A percentile compares a stretch with the other conserved stretches of the same genome.
Evolutionary conservation across 306 rosid species (phyloP).

Genomic region (Fragaria ananassa): DNA sequence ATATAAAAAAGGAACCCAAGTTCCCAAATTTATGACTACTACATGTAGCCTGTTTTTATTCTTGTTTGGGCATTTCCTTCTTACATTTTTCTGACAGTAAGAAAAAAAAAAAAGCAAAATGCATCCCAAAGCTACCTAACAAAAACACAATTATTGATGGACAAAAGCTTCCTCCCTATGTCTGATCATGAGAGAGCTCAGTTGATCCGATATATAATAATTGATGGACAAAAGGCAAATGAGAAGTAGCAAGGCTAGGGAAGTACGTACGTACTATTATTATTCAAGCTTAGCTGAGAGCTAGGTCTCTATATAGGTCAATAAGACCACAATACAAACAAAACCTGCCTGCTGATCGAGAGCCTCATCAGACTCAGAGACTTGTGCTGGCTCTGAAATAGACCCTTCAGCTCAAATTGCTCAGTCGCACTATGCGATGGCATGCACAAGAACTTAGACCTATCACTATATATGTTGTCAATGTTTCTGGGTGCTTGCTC

Average conservation of each 20-base stretch:
- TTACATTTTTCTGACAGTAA: constrained; percentile 3
- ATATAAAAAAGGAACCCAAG: not conserved
- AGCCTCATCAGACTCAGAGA: constrained; percentile 2
- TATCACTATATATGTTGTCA: not conserved
- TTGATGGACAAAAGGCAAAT: constrained; percentile 36
- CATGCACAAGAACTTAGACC: not conserved
- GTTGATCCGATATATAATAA: constrained; percentile 2
- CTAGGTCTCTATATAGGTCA: constrained; percentile 8
- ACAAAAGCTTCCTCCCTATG: constrained; percentile 27
- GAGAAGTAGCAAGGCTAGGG: not conserved
- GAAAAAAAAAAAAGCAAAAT: not conserved
- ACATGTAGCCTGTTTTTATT: not conserved
- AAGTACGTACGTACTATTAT: not conserved
- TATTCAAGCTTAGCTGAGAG: constrained; percentile 14
- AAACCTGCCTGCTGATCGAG: constrained; percentile 16
- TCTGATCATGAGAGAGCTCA: not conserved
- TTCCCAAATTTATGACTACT: not conserved
- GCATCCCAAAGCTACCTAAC: constrained; percentile 2
- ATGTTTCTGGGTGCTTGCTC: not conserved
- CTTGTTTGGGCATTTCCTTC: not conserved
- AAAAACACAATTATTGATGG: constrained; percentile 35
- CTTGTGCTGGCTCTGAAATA: constrained; percentile 40
- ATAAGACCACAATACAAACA: constrained; percentile 42
- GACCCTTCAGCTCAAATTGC: constrained; percentile 41
- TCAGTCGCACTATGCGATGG: not conserved